Evolutionary conservation across 1,284 basidiomycete genomes (phyloP).

Genomic region (Gomphus sp.): DNA sequence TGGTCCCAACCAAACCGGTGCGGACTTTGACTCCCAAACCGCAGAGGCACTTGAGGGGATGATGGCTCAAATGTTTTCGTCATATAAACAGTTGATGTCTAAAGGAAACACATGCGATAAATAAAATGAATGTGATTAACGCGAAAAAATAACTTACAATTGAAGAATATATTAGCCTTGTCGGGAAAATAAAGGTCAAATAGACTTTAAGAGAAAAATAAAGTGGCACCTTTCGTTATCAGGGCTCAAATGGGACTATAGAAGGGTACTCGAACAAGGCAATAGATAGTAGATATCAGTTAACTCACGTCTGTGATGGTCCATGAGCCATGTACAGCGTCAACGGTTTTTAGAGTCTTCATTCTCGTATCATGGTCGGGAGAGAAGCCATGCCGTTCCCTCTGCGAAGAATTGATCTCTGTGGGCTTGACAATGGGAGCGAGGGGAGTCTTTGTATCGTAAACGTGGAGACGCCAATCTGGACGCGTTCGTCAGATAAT

Average conservation of each 20-base stretch:
- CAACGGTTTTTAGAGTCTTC: constrained; percentile 71
- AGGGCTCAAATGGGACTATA: constrained; percentile 74
- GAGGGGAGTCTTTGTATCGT: constrained; percentile 63
- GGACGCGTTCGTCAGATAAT: constrained; percentile 17
- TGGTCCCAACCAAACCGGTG: constrained; percentile 25
- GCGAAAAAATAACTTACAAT: constrained; percentile 44
- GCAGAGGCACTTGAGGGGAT: constrained; percentile 61
- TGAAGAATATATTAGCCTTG: constrained; percentile 86
- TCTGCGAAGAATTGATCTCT: constrained; percentile 9
- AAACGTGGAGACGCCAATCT: constrained; percentile 86
- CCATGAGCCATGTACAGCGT: constrained; percentile 73
- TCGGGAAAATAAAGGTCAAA: constrained; percentile 10
- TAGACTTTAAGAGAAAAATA: not conserved
- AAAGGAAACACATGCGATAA: constrained; percentile 18
- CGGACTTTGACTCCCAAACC: constrained; percentile 35
- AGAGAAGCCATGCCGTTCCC: constrained; percentile 16
- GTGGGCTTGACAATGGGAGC: constrained; percentile 9
- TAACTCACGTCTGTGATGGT: constrained; percentile 73
- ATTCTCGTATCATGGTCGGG: constrained; percentile 54
- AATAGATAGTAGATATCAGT: not conserved
- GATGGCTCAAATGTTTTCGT: constrained; percentile 71
- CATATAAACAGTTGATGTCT: constrained; percentile 77
- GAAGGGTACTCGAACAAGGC: not conserved
- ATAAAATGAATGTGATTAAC: not conserved
- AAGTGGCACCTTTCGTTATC: constrained; percentile 73